A percentile compares a stretch with the other conserved stretches of the same genome.
Evolutionary conservation across 257 asterid genomes (phyloP).

Genomic region (Ligustrum vulgare): DNA sequence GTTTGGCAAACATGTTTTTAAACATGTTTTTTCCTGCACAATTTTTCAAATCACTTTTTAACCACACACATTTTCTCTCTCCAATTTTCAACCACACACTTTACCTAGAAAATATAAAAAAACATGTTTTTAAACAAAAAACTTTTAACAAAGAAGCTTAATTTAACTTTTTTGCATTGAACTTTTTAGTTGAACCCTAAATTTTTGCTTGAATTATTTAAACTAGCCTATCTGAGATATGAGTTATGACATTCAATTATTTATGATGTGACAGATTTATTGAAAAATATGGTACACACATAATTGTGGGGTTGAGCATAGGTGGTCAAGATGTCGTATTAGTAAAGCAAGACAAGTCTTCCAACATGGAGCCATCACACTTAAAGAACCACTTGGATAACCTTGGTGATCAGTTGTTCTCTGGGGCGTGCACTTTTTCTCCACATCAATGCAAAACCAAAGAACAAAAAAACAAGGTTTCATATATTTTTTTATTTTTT

Average conservation of each 20-base stretch:
- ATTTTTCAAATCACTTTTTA: too few relatives aligned
- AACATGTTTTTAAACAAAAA: too few relatives aligned
- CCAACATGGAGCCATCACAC: conserved; percentile 67
- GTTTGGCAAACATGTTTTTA: too few relatives aligned
- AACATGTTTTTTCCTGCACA: too few relatives aligned
- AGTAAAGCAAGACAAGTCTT: conserved; percentile 74
- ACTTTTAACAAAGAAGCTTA: too few relatives aligned
- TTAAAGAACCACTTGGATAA: conserved; percentile 70
- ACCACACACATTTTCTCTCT: too few relatives aligned
- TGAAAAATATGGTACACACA: conserved; percentile 90
- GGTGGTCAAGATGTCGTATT: conserved; percentile 86
- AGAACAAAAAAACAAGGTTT: conserved; percentile 59
- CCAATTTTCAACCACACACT: too few relatives aligned
- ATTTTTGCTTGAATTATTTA: background rate
- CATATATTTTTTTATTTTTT: background rate
- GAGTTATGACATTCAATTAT: conserved; percentile 8
- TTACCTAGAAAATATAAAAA: too few relatives aligned
- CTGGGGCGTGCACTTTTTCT: conserved; percentile 66
- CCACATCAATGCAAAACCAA: conserved; percentile 53
- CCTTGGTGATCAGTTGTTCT: conserved; percentile 80
- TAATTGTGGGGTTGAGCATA: conserved; percentile 80
- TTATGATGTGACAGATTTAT: conserved; percentile 66
- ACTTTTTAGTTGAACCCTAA: too few relatives aligned
- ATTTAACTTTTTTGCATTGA: too few relatives aligned
- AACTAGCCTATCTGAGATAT: background rate